A percentile compares a stretch with the other conserved stretches of the same genome.
Evolutionary conservation across 1,139 yeast species (phyloP).

Genomic region (Blastobotrys arbuscula): DNA sequence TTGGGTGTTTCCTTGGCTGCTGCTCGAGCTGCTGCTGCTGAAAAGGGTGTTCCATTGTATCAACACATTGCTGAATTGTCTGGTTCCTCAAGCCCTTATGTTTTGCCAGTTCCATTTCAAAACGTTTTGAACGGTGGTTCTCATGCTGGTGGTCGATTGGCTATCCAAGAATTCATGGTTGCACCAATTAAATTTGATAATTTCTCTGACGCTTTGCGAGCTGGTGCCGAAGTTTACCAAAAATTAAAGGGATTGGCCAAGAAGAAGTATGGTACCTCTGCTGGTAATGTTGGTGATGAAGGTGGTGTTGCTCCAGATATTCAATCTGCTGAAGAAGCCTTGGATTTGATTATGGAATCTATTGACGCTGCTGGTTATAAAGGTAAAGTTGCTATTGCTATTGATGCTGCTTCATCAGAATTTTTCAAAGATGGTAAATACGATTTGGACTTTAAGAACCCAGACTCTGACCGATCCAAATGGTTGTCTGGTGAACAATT

Average conservation of each 20-base stretch:
- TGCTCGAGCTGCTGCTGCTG: conserved; percentile 94
- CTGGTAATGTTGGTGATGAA: conserved; percentile 99
- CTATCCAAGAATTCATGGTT: conserved; percentile 98
- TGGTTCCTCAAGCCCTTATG: conserved; percentile 62
- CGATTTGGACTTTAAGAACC: conserved; percentile 97
- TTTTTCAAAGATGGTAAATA: conserved; percentile 93
- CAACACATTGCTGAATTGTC: conserved; percentile 74
- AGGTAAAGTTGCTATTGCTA: conserved; percentile 82
- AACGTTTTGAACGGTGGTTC: conserved; percentile 98
- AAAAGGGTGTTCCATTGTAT: conserved; percentile 81
- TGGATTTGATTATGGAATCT: conserved; percentile 82
- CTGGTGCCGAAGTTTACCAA: conserved; percentile 96
- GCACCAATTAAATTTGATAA: conserved; percentile 84
- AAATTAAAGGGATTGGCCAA: conserved; percentile 83
- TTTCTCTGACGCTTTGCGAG: conserved; percentile 90
- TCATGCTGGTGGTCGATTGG: conserved; percentile 98
- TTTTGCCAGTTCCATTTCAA: conserved; percentile 93
- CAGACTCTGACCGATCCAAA: conserved; percentile 79
- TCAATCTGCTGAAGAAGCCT: conserved; percentile 88
- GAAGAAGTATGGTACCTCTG: conserved; percentile 91
- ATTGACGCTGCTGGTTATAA: conserved; percentile 90
- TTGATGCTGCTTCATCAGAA: conserved; percentile 95
- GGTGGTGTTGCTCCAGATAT: conserved; percentile 99
- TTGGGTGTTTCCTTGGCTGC: conserved; percentile 91
- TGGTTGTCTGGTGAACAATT: conserved; percentile 85